These are phyloP conservation scores for Lentinula boryana DNA, from an alignment of 768 basidiomycete species.

Conservation along the genomic window DNA sequence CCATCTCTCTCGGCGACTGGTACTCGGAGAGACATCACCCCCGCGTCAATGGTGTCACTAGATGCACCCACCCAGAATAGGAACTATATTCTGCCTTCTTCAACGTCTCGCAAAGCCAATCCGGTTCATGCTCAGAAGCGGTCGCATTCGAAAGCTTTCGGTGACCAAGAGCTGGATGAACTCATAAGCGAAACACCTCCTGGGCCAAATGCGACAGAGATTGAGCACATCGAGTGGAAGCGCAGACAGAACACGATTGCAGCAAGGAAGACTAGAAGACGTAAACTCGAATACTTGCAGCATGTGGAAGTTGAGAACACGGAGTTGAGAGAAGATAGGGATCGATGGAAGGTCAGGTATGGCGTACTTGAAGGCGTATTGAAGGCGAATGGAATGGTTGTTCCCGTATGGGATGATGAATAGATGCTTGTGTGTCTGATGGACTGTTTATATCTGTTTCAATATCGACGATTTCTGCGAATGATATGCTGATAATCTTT, in stretches of 20 bases:
- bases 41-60: constrained; percentile 57
- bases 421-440: background rate
- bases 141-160: constrained; percentile 30
- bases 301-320: constrained; percentile 42
- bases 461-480: background rate
- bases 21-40: constrained; percentile 64
- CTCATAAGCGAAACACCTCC: constrained; percentile 16
- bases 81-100: constrained; percentile 62
- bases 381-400: constrained; percentile 26
- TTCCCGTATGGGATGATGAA: background rate
- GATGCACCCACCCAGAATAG: constrained; percentile 79
- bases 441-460: background rate
- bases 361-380: constrained; percentile 31
- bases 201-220: constrained; percentile 25
- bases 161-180: constrained; percentile 27
- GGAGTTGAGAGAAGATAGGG: constrained; percentile 35
- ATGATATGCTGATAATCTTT: background rate
- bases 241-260: constrained; percentile 65
- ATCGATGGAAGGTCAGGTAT: constrained; percentile 43
- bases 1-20: constrained; percentile 41
- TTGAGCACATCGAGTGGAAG: constrained; percentile 58
- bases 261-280: constrained; percentile 56
- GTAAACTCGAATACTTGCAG: constrained; percentile 58
- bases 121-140: constrained; percentile 57
- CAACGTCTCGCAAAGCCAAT: constrained; percentile 73